Evolutionary conservation across 2,329 filamentous ascomycete species (phyloP).

Genomic region (Diplodia mutila): DNA sequence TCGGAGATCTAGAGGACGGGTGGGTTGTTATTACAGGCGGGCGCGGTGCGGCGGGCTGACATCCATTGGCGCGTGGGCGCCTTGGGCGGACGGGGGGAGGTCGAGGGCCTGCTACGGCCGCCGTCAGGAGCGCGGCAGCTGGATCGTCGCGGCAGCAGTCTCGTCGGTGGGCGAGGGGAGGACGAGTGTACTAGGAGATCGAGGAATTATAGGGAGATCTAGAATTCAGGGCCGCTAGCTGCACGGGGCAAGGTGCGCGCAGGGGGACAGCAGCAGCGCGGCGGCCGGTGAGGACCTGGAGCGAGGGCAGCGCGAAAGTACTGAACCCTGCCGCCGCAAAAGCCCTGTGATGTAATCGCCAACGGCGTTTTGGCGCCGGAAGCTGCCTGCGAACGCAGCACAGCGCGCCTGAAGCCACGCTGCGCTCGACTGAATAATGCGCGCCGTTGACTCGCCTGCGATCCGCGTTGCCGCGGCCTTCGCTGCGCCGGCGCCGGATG

Average conservation of each 20-base stretch:
- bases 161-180: conserved; percentile 15
- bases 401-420: conserved; percentile 15
- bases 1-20: conserved; percentile 17
- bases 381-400: conserved; percentile 13
- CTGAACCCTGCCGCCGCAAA: conserved; percentile 20
- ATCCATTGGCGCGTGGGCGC: conserved; percentile 11
- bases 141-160: conserved; percentile 13
- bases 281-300: conserved; percentile 8
- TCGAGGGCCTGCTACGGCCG: conserved; percentile 5
- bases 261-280: conserved; percentile 16
- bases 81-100: not conserved
- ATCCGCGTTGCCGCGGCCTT: conserved; percentile 7
- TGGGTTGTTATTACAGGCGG: conserved; percentile 13
- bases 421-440: conserved; percentile 11
- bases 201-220: conserved; percentile 21
- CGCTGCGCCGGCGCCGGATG: conserved; percentile 5
- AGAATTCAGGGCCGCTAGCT: conserved; percentile 16
- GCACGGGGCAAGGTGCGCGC: conserved; percentile 1
- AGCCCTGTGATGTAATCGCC: conserved; percentile 25
- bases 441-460: conserved; percentile 16
- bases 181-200: conserved; percentile 19
- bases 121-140: conserved; percentile 19
- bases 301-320: conserved; percentile 9
- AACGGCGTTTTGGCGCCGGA: conserved; percentile 22
- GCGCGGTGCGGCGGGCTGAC: conserved; percentile 7